Base-by-base conservation (phyloP, 306 rosid genomes). In the Quercus bicolor region DNA sequence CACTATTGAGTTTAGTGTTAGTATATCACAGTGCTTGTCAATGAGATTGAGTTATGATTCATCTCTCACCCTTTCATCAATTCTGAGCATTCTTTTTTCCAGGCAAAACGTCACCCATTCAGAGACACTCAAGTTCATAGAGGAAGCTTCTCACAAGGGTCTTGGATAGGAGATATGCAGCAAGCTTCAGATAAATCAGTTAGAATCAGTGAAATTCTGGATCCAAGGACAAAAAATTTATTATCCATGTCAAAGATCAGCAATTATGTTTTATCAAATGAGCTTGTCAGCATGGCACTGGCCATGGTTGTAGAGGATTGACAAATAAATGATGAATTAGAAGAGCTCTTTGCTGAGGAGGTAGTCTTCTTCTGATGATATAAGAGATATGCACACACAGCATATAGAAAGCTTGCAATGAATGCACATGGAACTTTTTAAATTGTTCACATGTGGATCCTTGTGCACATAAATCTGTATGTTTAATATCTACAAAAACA, bases 81-180 rank as follows among this genome's bases (percentile, higher is more conserved):
- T 77, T 77, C 29, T 60, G 57, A 79, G 54, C 19, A 16, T 3
- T 14, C 34, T 48, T 65, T 34, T 76, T 86, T 70, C 55, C 87
- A 93, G 98, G 97, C 95, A 70, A 93, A 86, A 82, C 95, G 97
- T 74, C 93, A 91, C 52, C 98, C 98, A 34, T 88, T 76, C 74
- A 75, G 76, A 48, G 88, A 83, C 82, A 82, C 86, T 26, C 86
- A 79, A 65, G 80, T 72, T 76, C 72, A 82, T 26, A 88, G 88
- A 73, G 93, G 95, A 79, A 90, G 91, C 85, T 87, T 91, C 86
- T 91, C 92, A 31, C 90, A 90, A 82, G 93, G 93, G 69, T 93
- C 98, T 73, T 93, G 98, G 95, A 93, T 91, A 34, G 97, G 98
- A 70, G 95, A 93, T 82, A 93, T 93, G 98, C 91, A 91, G 85